These are phyloP conservation scores for Aspergillus tanneri DNA, from an alignment of 2,329 filamentous ascomycete species.

Conservation along the genomic window DNA sequence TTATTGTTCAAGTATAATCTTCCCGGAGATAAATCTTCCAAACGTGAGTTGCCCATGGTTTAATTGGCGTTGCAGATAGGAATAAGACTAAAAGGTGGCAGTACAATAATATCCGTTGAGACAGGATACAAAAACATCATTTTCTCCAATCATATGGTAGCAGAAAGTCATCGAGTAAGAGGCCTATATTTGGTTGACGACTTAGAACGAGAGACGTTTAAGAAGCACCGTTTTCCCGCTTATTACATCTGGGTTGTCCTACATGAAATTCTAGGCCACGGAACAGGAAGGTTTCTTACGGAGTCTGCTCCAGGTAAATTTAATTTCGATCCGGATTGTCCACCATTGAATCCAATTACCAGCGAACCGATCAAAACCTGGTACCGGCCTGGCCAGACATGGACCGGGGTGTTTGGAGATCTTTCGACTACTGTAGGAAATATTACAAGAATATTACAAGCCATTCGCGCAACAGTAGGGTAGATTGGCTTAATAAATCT, in stretches of 20 bases:
- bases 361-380: constrained; percentile 48
- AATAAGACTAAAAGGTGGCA: constrained; percentile 12
- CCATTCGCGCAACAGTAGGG: too few relatives aligned
- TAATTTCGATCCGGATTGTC: constrained; percentile 56
- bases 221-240: constrained; percentile 8
- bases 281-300: constrained; percentile 61
- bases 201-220: constrained; percentile 7
- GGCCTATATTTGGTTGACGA: constrained; percentile 10
- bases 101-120: constrained; percentile 75
- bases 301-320: constrained; percentile 47
- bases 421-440: constrained; percentile 60
- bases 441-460: too few relatives aligned
- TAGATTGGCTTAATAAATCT: too few relatives aligned
- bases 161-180: constrained; percentile 3
- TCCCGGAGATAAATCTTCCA: constrained; percentile 45
- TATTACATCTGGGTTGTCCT: constrained; percentile 28
- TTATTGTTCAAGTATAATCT: constrained; percentile 46
- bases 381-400: constrained; percentile 65
- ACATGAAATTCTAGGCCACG: constrained; percentile 63
- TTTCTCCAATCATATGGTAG: constrained; percentile 52
- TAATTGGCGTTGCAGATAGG: too few relatives aligned
- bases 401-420: constrained; percentile 60
- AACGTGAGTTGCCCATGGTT: constrained; percentile 43
- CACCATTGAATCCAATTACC: constrained; percentile 57
- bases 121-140: constrained; percentile 87